These are phyloP conservation scores for Lipomyces sp. DNA, from an alignment of 805 yeast genomes.

Conservation along the genomic window DNA sequence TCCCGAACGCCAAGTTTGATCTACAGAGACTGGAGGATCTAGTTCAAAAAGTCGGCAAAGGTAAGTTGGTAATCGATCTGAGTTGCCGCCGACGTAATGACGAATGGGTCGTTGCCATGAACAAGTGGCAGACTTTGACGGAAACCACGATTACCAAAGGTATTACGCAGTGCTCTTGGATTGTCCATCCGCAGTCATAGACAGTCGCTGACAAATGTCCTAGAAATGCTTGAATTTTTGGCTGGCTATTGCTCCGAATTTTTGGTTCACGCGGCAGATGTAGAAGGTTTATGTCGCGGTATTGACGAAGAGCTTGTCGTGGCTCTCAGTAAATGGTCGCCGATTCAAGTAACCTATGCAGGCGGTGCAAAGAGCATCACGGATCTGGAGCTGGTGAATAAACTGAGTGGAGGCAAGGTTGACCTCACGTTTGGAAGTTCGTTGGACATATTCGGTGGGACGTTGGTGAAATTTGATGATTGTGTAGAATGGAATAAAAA, in stretches of 20 bases:
- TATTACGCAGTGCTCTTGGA: neutral
- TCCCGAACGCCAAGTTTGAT: slow-evolving; percentile 58
- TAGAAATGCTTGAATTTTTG: slow-evolving; percentile 52
- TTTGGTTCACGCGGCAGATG: slow-evolving; percentile 96
- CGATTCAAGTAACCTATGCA: slow-evolving; percentile 82
- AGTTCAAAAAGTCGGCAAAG: slow-evolving; percentile 56
- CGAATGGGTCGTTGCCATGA: slow-evolving; percentile 94
- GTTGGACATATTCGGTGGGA: slow-evolving; percentile 91
- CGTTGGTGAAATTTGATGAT: slow-evolving; percentile 68
- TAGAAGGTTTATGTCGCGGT: slow-evolving; percentile 93
- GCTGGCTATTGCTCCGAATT: slow-evolving; percentile 76
- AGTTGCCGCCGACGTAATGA: slow-evolving; percentile 33
- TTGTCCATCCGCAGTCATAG: neutral
- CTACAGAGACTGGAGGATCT: slow-evolving; percentile 52
- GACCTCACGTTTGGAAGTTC: slow-evolving; percentile 94
- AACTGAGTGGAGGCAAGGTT: slow-evolving; percentile 73
- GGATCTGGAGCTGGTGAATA: slow-evolving; percentile 66
- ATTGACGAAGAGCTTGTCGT: slow-evolving; percentile 76
- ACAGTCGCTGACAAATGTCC: neutral
- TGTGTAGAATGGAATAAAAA: slow-evolving; percentile 67
- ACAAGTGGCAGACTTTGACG: slow-evolving; percentile 94
- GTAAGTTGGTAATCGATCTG: slow-evolving; percentile 76
- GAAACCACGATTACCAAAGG: slow-evolving; percentile 49
- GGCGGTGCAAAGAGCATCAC: slow-evolving; percentile 84
- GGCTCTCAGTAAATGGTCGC: slow-evolving; percentile 73